Percentiles rank a stretch among this genome's conserved stretches.
These are phyloP conservation scores for Phytophthora crassamura DNA, from an alignment of 352 stramenopile genomes.

Conservation along the genomic window DNA sequence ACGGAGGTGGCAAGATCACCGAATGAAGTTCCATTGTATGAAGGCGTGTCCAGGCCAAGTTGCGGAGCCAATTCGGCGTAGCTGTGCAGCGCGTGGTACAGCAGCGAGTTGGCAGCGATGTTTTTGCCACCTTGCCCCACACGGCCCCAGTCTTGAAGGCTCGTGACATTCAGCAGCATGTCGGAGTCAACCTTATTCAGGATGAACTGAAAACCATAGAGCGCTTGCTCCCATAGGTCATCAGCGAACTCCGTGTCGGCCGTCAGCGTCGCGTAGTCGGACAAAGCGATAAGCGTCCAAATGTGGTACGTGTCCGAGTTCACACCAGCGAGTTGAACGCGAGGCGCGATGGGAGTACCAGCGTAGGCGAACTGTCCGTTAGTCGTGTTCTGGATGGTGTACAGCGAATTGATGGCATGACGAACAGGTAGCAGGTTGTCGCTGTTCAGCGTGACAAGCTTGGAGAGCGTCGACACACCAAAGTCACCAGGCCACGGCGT, in stretches of 20 bases:
- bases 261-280: slow-evolving; percentile 36
- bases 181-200: slow-evolving; percentile 39
- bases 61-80: slow-evolving; percentile 26
- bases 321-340: slow-evolving; percentile 23
- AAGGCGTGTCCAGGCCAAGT: slow-evolving; percentile 16
- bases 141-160: slow-evolving; percentile 36
- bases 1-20: slow-evolving; percentile 25
- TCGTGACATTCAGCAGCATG: slow-evolving; percentile 38
- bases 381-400: slow-evolving; percentile 38
- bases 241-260: slow-evolving; percentile 28
- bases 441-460: slow-evolving; percentile 34
- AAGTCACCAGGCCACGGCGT: slow-evolving; percentile 49
- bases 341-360: slow-evolving; percentile 36
- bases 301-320: slow-evolving; percentile 54
- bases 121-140: slow-evolving; percentile 46
- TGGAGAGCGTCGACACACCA: slow-evolving; percentile 37
- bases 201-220: slow-evolving; percentile 43
- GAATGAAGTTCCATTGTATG: slow-evolving; percentile 33
- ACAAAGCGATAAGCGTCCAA: slow-evolving; percentile 48
- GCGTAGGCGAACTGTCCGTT: slow-evolving; percentile 44
- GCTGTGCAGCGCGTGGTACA: slow-evolving; percentile 36
- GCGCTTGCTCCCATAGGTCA: slow-evolving; percentile 34
- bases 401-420: slow-evolving; percentile 41
- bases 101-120: slow-evolving; percentile 42
- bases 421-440: slow-evolving; percentile 43